Evolutionary conservation across 1,284 basidiomycete species (phyloP).

Genomic region (Vanrija pseudolonga): DNA sequence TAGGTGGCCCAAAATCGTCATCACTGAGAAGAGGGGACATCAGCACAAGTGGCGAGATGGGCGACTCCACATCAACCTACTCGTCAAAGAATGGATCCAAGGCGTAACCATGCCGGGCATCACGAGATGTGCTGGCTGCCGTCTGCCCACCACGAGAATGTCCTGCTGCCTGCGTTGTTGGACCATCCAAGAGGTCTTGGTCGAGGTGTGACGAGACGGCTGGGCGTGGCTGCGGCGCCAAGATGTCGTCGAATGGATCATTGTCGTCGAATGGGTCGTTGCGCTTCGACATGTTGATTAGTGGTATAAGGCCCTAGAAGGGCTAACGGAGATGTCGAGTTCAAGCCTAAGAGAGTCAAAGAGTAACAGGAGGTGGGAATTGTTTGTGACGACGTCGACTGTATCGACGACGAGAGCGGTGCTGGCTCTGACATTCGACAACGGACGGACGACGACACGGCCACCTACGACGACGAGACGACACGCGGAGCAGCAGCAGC

Average conservation of each 20-base stretch:
- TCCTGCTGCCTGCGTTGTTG: neutral
- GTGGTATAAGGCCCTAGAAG: no score
- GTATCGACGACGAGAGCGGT: no score
- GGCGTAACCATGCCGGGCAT: constrained; percentile 31
- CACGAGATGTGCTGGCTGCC: constrained; percentile 3
- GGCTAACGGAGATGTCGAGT: no score
- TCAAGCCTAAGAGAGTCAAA: no score
- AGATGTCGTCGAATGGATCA: constrained; percentile 47
- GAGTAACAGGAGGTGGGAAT: no score
- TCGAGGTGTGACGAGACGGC: constrained; percentile 11
- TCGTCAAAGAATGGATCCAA: constrained; percentile 51
- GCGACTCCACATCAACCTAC: constrained; percentile 22
- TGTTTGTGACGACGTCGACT: no score
- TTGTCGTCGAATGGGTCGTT: constrained; percentile 45
- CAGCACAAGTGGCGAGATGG: neutral
- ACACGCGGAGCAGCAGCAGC: no score
- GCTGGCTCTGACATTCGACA: no score
- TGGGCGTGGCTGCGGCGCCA: constrained; percentile 33
- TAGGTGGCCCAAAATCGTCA: constrained; percentile 37
- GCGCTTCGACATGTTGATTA: constrained; percentile 19
- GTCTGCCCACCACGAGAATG: neutral
- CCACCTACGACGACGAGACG: no score
- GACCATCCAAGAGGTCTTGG: constrained; percentile 31
- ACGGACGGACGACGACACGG: no score
- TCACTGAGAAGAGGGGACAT: constrained; percentile 24